A percentile compares a stretch with the other conserved stretches of the same genome.
Evolutionary conservation across 805 yeast genomes (phyloP).

Genomic region (Wickerhamiella brachini): DNA sequence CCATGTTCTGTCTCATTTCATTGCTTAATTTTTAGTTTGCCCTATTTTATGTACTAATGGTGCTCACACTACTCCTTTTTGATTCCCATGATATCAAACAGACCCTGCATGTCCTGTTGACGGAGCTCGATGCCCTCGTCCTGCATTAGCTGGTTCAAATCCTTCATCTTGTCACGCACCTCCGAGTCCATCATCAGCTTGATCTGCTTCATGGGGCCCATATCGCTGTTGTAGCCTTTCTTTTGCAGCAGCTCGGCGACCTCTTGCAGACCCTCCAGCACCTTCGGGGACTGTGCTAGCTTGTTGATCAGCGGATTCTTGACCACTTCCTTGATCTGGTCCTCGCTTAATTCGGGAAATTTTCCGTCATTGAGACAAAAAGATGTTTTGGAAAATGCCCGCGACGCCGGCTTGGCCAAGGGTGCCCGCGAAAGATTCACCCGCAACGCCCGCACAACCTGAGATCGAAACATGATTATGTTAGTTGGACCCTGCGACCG

Average conservation of each 20-base stretch:
- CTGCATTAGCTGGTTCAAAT: slow-evolving; percentile 13
- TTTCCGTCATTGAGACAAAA: not conserved
- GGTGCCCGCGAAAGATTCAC: not conserved
- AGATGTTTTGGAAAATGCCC: not conserved
- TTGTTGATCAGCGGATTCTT: slow-evolving; percentile 12
- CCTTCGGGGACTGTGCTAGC: slow-evolving; percentile 15
- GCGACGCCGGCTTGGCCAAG: not conserved
- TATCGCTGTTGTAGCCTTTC: slow-evolving; percentile 16
- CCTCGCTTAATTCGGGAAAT: slow-evolving; percentile 9
- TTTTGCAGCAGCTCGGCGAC: slow-evolving; percentile 12
- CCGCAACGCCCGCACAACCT: not conserved
- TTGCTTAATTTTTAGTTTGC: not conserved
- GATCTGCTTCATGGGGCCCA: slow-evolving; percentile 16
- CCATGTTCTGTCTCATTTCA: not conserved
- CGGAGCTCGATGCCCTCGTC: slow-evolving; percentile 14
- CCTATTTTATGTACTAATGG: not conserved
- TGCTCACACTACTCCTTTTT: not conserved
- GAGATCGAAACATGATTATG: not conserved
- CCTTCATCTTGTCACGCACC: slow-evolving; percentile 16
- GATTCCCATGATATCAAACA: slow-evolving; percentile 9
- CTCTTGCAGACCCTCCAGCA: slow-evolving; percentile 14
- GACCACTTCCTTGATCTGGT: slow-evolving; percentile 8
- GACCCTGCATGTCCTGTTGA: slow-evolving; percentile 11
- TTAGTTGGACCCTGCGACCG: not conserved
- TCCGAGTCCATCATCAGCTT: slow-evolving; percentile 21